Base-by-base conservation (phyloP, 805 yeast species). In the Candida namnaoensis region DNA sequence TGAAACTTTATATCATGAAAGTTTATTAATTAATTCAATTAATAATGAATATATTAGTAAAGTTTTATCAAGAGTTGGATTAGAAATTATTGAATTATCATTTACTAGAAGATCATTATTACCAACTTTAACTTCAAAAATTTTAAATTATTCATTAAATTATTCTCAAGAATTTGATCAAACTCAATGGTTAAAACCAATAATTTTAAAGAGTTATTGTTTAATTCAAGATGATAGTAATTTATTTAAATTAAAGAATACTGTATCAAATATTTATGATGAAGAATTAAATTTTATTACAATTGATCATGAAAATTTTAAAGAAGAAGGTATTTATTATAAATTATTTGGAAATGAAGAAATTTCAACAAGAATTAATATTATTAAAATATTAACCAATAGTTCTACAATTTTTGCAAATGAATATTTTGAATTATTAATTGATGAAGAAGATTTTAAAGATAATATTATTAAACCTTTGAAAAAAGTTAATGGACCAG, bases 81-180 rank as follows among this genome's bases (percentile, higher is more conserved):
- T 48, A 12, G 68, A 74, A 1, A 65, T 81, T 3, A 62, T 80
- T 27, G 48, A 52, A 1, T 69, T 72, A 37, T 62, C 86, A 0
- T 68, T 55, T 41, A 80, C 85, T 0, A 72, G 95, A 58, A 75
- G 95, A 48, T 70, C 83, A 3, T 61, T 88, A 7, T 59, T 87
- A 24, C 90, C 95, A 0, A 50, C 69, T 1, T 54, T 88, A 10
- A 66, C 83, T 9, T 57, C 57, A 26, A 54, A 64, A 6, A 48
- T 88, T 4, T 64, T 69, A 6, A 49, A 56, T 5, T 80, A 67
- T 48, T 78, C 78, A 50, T 37, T 58, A 1, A 43, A 47, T 0
- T 49, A 61, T 40, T 44, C 56, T 1, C 49, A 45, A 0, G 45
- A 46, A 2, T 74, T 78, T 46, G 72, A 71, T 30, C 50, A 54